These are phyloP conservation scores for Claviceps quebecensis DNA, from an alignment of 2,329 filamentous ascomycete genomes.

Conservation along the genomic window DNA sequence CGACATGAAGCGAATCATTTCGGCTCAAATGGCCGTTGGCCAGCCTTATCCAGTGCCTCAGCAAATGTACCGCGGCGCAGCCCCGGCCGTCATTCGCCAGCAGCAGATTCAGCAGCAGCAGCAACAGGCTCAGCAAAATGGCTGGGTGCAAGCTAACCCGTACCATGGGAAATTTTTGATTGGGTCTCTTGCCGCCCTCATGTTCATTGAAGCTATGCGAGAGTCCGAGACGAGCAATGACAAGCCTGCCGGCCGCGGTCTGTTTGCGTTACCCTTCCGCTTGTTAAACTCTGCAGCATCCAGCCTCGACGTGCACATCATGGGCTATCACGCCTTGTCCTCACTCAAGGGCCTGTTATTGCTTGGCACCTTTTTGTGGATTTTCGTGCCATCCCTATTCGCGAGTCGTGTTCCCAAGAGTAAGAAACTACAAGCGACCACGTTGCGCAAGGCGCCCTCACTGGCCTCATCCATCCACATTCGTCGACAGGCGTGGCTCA, in stretches of 20 bases:
- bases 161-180: conserved; percentile 75
- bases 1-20: conserved; percentile 48
- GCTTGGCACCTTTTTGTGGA: conserved; percentile 39
- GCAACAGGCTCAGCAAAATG: conserved; percentile 33
- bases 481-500: conserved; percentile 80
- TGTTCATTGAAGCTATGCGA: conserved; percentile 73
- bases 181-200: conserved; percentile 78
- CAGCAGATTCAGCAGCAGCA: conserved; percentile 42
- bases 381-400: conserved; percentile 40
- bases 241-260: conserved; percentile 48
- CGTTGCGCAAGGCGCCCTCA: conserved; percentile 47
- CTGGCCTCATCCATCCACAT: conserved; percentile 73
- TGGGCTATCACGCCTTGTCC: conserved; percentile 39
- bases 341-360: conserved; percentile 40
- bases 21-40: conserved; percentile 39
- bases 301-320: conserved; percentile 35
- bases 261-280: conserved; percentile 50
- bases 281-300: conserved; percentile 36
- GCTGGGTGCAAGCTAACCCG: conserved; percentile 40
- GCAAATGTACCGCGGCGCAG: conserved; percentile 31
- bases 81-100: conserved; percentile 34
- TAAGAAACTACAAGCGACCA: conserved; percentile 31
- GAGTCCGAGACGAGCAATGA: conserved; percentile 53
- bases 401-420: conserved; percentile 31
- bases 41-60: conserved; percentile 37